Percentiles rank a stretch among this genome's conserved stretches.
Conservation (phyloP, 1,284 basidiomycete species). For the Stereum hirsutum region DNA sequence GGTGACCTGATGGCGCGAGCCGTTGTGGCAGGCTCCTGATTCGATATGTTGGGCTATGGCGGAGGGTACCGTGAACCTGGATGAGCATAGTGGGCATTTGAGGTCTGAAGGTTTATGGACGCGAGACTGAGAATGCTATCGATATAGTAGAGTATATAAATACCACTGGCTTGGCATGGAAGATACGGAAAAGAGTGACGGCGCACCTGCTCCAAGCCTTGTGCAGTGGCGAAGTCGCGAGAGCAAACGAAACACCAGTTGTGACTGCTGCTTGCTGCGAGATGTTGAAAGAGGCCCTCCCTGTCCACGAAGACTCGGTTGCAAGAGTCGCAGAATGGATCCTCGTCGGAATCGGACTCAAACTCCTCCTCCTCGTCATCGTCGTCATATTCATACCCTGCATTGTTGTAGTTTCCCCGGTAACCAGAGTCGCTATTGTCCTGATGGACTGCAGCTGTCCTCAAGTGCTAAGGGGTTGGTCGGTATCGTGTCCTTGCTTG, state of each 20-base stretch:
- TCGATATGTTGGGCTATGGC: conserved; percentile 41
- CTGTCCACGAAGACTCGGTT: conserved; percentile 1
- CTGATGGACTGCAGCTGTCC: too few relatives aligned
- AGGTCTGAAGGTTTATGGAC: conserved; percentile 13
- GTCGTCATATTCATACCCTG: too few relatives aligned
- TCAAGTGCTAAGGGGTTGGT: too few relatives aligned
- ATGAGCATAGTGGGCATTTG: conserved; percentile 31
- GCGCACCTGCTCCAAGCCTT: background rate
- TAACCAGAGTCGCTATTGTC: too few relatives aligned
- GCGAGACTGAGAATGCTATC: background rate
- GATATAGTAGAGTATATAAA: background rate
- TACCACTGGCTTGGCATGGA: background rate
- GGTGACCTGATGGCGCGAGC: conserved; percentile 25
- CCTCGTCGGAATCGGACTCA: too few relatives aligned
- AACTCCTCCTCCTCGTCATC: too few relatives aligned
- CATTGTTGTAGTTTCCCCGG: too few relatives aligned
- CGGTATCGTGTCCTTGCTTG: too few relatives aligned
- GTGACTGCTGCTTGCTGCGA: background rate
- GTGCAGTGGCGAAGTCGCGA: background rate
- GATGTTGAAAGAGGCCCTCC: background rate
- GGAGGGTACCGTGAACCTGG: conserved; percentile 30
- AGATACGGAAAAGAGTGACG: background rate
- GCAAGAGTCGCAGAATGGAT: too few relatives aligned
- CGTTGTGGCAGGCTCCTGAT: conserved; percentile 28
- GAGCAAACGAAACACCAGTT: conserved; percentile 4